A percentile compares a stretch with the other conserved stretches of the same genome.
phyloP scores from a whole-genome alignment of 2,329 filamentous ascomycete genomes.

The Diplodia corticola region DNA sequence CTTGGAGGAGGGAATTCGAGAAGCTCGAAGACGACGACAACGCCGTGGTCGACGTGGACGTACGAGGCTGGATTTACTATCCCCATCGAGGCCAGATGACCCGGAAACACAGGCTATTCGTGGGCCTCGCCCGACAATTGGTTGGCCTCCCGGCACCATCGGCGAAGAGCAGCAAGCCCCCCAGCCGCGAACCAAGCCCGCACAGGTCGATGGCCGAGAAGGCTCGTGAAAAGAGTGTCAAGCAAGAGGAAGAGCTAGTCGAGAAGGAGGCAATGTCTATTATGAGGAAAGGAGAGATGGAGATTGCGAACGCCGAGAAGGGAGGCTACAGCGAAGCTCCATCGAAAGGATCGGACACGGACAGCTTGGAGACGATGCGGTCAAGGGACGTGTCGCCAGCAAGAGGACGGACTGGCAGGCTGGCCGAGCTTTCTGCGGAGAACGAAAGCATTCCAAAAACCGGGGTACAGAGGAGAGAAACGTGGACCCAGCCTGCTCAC shows the following conservation, averaged over 20 bases:
- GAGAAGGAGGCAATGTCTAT: constrained; percentile 75
- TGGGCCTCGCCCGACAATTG: constrained; percentile 82
- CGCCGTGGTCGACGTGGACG: constrained; percentile 89
- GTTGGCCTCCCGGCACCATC: constrained; percentile 78
- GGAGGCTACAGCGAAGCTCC: constrained; percentile 74
- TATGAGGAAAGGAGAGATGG: constrained; percentile 67
- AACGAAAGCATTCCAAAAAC: constrained; percentile 31
- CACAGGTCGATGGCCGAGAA: constrained; percentile 39
- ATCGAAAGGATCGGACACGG: constrained; percentile 46
- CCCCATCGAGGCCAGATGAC: constrained; percentile 83
- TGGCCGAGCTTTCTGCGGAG: constrained; percentile 8
- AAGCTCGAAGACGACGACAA: constrained; percentile 77
- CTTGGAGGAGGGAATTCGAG: constrained; percentile 78
- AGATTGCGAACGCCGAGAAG: constrained; percentile 68
- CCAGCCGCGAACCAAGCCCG: constrained; percentile 50
- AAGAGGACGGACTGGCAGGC: constrained; percentile 24
- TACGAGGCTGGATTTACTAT: constrained; percentile 91
- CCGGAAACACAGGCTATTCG: constrained; percentile 79
- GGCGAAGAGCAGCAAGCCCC: constrained; percentile 35
- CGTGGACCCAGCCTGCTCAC: constrained; percentile 56
- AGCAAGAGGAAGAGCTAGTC: constrained; percentile 65
- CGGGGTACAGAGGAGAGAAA: constrained; percentile 49
- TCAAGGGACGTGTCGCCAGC: constrained; percentile 33
- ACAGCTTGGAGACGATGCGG: constrained; percentile 41
- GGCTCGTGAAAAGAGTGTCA: constrained; percentile 51